A percentile compares a stretch with the other conserved stretches of the same genome.
Evolutionary conservation across 805 yeast species (phyloP).

Genomic region (Candida quercuum): DNA sequence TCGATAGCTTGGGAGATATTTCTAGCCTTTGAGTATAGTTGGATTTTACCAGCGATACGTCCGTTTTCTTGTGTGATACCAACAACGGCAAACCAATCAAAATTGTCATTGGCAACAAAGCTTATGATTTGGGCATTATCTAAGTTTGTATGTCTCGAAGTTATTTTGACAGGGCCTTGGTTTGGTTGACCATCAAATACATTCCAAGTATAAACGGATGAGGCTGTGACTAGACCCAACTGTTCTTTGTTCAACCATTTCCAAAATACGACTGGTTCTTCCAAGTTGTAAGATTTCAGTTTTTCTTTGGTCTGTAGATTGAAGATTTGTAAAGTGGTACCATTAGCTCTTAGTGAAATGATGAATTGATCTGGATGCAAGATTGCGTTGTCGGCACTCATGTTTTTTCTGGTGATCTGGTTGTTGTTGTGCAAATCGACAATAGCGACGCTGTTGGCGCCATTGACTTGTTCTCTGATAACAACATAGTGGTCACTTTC

Average conservation of each 20-base stretch:
- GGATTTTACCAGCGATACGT: constrained; percentile 93
- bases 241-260: constrained; percentile 75
- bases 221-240: constrained; percentile 81
- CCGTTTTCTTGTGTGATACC: constrained; percentile 95
- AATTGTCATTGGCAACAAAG: constrained; percentile 72
- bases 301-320: constrained; percentile 84
- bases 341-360: constrained; percentile 91
- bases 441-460: constrained; percentile 89
- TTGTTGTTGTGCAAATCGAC: constrained; percentile 78
- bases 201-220: constrained; percentile 74
- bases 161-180: constrained; percentile 72
- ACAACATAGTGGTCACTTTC: constrained; percentile 92
- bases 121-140: constrained; percentile 84
- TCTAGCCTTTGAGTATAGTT: constrained; percentile 81
- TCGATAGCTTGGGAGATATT: constrained; percentile 95
- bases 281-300: constrained; percentile 78
- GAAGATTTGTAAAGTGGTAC: constrained; percentile 92
- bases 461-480: constrained; percentile 54
- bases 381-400: constrained; percentile 97
- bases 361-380: constrained; percentile 90
- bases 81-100: constrained; percentile 90
- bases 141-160: constrained; percentile 79
- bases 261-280: constrained; percentile 93
- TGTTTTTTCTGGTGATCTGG: constrained; percentile 79
- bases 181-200: constrained; percentile 74